Conservation (phyloP, 2,329 filamentous ascomycete genomes). For the Neospermospora avenae region DNA sequence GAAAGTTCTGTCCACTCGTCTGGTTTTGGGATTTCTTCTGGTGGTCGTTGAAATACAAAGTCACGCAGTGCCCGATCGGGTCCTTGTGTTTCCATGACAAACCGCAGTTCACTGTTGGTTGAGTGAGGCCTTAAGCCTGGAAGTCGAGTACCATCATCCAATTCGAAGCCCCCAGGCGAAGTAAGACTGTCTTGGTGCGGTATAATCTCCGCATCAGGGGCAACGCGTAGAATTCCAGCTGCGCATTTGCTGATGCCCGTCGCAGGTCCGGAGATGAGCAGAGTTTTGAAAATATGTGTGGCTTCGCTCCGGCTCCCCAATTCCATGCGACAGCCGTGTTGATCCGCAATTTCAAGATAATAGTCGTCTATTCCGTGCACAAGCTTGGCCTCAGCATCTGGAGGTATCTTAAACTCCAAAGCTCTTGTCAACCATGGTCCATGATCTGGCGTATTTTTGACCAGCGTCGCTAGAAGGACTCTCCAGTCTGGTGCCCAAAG, state of each 20-base stretch:
- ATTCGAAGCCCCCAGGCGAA: not conserved
- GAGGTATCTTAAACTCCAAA: slow-evolving; percentile 19
- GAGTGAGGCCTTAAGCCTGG: not conserved
- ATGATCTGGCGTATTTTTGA: slow-evolving; percentile 18
- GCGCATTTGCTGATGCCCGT: slow-evolving; percentile 20
- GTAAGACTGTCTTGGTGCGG: not conserved
- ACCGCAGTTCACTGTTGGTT: not conserved
- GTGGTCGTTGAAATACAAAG: slow-evolving; percentile 12
- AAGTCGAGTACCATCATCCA: not conserved
- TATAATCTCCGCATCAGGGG: slow-evolving; percentile 11
- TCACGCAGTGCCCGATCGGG: not conserved
- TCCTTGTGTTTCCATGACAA: not conserved
- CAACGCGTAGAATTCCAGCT: slow-evolving; percentile 21
- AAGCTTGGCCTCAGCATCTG: slow-evolving; percentile 4
- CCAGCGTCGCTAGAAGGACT: slow-evolving; percentile 18
- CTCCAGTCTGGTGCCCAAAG: slow-evolving; percentile 27
- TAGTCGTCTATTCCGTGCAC: slow-evolving; percentile 24
- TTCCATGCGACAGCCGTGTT: slow-evolving; percentile 22
- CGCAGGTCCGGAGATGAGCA: slow-evolving; percentile 26
- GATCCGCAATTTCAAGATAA: slow-evolving; percentile 22
- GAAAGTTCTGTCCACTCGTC: slow-evolving; percentile 33
- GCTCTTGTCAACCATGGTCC: slow-evolving; percentile 23
- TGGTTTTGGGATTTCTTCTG: slow-evolving; percentile 18
- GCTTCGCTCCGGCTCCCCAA: slow-evolving; percentile 7
- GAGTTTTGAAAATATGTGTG: not conserved